Conservation (phyloP, 257 asterid genomes). For the Primulina tabacum region DNA sequence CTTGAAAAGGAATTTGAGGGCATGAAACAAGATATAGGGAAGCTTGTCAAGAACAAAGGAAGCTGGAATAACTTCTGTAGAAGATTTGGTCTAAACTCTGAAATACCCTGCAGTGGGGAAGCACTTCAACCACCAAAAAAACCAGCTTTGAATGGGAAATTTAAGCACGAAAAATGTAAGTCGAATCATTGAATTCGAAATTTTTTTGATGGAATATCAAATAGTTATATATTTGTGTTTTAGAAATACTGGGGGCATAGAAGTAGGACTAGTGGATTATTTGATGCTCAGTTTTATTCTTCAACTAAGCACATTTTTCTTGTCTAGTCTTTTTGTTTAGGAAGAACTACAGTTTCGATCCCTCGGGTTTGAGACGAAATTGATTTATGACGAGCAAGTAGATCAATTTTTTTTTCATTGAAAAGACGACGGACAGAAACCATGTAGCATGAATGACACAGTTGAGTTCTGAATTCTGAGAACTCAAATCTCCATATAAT, state of each 20-base stretch:
- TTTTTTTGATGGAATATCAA: no score
- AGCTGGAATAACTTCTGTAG: conserved; percentile 37
- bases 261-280: not conserved
- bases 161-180: conserved; percentile 10
- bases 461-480: no score
- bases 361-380: no score
- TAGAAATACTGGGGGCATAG: not conserved
- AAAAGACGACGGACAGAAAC: no score
- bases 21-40: conserved; percentile 41
- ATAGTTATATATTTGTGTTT: no score
- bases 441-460: no score
- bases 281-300: no score
- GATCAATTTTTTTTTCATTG: no score
- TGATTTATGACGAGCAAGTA: conserved; percentile 30
- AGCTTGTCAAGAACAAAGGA: conserved; percentile 41
- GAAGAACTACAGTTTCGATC: no score
- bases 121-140: conserved; percentile 22
- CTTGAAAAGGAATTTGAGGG: conserved; percentile 44
- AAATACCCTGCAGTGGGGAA: conserved; percentile 24
- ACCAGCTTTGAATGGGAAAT: conserved; percentile 20
- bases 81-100: conserved; percentile 30
- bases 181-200: conserved; percentile 3
- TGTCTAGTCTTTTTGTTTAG: no score
- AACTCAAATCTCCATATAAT: no score
- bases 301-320: no score